phyloP scores from a whole-genome alignment of 345 rosid genomes.

The Eucalyptus pauciflora region DNA sequence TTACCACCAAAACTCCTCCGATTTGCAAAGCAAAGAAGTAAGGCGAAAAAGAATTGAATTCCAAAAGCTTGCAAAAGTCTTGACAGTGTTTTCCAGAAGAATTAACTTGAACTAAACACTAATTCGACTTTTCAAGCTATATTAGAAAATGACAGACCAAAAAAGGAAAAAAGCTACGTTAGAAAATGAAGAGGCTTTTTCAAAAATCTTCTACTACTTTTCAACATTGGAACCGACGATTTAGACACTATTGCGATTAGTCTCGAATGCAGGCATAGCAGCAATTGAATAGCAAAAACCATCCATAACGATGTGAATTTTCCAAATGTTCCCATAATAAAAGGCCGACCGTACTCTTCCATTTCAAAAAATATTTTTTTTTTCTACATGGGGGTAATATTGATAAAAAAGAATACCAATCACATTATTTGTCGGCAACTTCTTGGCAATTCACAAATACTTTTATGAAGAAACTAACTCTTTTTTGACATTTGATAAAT shows the following conservation, averaged over 20 bases:
- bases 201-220: not conserved
- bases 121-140: not conserved
- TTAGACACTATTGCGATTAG: not conserved
- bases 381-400: not conserved
- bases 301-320: not conserved
- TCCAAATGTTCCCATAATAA: not conserved
- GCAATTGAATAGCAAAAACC: not conserved
- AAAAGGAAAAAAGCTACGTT: not conserved
- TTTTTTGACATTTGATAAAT: not conserved
- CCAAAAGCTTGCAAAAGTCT: not conserved
- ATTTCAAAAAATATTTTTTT: not conserved
- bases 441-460: not conserved
- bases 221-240: not conserved
- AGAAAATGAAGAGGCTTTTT: not conserved
- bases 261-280: not conserved
- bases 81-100: not conserved
- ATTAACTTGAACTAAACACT: not conserved
- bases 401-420: not conserved
- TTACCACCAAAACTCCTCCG: not conserved
- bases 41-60: not conserved
- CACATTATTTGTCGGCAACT: not conserved
- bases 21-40: not conserved
- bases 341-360: not conserved
- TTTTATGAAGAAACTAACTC: not conserved
- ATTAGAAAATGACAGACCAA: not conserved